These are phyloP conservation scores for Blastobotrys robertii DNA, from an alignment of 805 yeast genomes.

Conservation along the genomic window DNA sequence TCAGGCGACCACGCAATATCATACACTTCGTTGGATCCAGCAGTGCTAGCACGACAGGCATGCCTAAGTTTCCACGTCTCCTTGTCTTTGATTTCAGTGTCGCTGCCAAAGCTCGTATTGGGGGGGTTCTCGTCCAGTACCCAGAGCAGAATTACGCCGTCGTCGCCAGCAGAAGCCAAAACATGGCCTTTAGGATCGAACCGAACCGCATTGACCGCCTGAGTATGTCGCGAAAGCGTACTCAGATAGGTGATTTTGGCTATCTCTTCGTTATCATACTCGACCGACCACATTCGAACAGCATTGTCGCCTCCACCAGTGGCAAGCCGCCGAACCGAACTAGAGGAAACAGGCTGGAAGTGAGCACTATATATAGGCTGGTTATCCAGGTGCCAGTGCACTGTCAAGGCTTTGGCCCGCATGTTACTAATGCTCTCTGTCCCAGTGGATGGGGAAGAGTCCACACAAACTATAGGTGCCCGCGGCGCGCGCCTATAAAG, in stretches of 20 bases:
- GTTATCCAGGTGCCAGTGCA: slow-evolving; percentile 35
- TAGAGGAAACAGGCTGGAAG: slow-evolving; percentile 4
- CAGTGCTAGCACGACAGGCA: slow-evolving; percentile 29
- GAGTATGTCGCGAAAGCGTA: slow-evolving; percentile 79
- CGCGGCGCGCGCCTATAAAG: slow-evolving; percentile 3
- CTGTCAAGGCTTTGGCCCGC: slow-evolving; percentile 29
- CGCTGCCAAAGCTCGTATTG: slow-evolving; percentile 45
- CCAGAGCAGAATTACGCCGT: slow-evolving; percentile 85
- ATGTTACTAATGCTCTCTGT: slow-evolving; percentile 10
- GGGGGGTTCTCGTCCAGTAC: slow-evolving; percentile 24
- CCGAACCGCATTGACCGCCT: slow-evolving; percentile 86
- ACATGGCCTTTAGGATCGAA: slow-evolving; percentile 58
- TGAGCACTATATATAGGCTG: slow-evolving; percentile 26
- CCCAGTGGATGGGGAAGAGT: not conserved
- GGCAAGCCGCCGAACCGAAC: slow-evolving; percentile 40
- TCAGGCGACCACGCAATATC: slow-evolving; percentile 93
- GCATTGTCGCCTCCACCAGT: slow-evolving; percentile 95
- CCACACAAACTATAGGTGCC: not conserved
- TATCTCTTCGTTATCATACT: slow-evolving; percentile 18
- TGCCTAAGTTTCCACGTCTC: slow-evolving; percentile 70
- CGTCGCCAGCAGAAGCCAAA: slow-evolving; percentile 91
- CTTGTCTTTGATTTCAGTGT: slow-evolving; percentile 21
- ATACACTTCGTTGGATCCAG: slow-evolving; percentile 62
- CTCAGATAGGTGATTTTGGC: slow-evolving; percentile 59
- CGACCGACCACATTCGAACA: slow-evolving; percentile 44